These are phyloP conservation scores for Cytospora paraplurivora DNA, from an alignment of 2,329 filamentous ascomycete genomes.

Conservation along the genomic window DNA sequence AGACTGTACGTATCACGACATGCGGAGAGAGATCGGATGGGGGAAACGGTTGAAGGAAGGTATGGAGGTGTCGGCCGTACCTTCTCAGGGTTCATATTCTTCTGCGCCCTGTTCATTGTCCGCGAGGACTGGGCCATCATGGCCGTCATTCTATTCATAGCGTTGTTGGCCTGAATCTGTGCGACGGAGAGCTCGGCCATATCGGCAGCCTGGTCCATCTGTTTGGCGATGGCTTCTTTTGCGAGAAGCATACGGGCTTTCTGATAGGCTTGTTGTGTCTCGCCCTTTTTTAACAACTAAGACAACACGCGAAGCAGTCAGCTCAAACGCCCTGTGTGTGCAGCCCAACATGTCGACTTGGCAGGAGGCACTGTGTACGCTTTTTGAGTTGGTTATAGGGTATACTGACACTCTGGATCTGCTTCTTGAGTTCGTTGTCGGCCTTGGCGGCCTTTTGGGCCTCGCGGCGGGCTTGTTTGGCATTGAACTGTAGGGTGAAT, in stretches of 20 bases:
- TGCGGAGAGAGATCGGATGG: background rate
- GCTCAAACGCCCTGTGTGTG: background rate
- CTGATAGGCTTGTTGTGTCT: slow-evolving; percentile 64
- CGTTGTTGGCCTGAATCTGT: slow-evolving; percentile 66
- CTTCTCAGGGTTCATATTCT: slow-evolving; percentile 60
- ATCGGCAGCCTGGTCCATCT: slow-evolving; percentile 67
- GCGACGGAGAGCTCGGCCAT: slow-evolving; percentile 63
- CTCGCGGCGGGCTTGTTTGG: slow-evolving; percentile 63
- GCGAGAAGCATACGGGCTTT: slow-evolving; percentile 65
- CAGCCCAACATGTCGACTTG: background rate
- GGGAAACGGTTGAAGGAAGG: background rate
- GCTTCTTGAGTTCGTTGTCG: slow-evolving; percentile 62
- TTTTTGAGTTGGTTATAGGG: background rate
- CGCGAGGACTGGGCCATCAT: slow-evolving; percentile 64
- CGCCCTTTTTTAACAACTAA: slow-evolving; percentile 61
- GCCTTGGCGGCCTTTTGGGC: slow-evolving; percentile 63
- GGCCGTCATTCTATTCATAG: slow-evolving; percentile 66
- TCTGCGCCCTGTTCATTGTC: slow-evolving; percentile 61
- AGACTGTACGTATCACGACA: background rate
- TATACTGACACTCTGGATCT: slow-evolving; percentile 55
- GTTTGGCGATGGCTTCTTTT: slow-evolving; percentile 62
- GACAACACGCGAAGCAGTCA: background rate
- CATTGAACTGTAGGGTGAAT: slow-evolving; percentile 51
- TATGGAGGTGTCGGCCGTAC: slow-evolving; percentile 36
- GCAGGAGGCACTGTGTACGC: background rate